phyloP scores from a whole-genome alignment of 257 asterid genomes.

The Solanum medicagineum region DNA sequence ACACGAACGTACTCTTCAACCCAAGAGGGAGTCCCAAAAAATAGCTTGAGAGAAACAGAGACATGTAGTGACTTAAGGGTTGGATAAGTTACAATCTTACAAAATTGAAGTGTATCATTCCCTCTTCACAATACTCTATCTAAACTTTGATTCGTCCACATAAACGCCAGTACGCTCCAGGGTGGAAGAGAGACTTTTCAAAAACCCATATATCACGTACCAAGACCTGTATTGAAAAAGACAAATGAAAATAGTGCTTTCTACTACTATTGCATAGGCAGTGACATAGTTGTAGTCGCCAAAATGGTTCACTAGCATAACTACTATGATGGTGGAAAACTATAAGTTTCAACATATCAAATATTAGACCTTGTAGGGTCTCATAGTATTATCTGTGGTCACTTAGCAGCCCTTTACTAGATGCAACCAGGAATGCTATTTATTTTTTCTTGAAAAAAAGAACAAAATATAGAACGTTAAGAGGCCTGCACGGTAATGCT shows the following conservation, averaged over 20 bases:
- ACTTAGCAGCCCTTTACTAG: background rate
- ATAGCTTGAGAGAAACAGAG: background rate
- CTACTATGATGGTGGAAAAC: background rate
- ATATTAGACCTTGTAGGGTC: background rate
- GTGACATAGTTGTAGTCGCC: background rate
- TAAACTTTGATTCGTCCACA: constrained; percentile 76
- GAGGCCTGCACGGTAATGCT: background rate
- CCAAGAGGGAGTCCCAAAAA: background rate
- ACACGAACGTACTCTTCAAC: background rate
- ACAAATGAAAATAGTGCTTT: background rate
- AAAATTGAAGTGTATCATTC: background rate
- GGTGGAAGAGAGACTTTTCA: constrained; percentile 80
- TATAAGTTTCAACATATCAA: background rate
- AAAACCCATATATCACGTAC: constrained; percentile 96
- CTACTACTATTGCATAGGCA: background rate
- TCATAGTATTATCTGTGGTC: background rate
- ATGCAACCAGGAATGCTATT: background rate
- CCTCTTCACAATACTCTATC: background rate
- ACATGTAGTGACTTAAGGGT: background rate
- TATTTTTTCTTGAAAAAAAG: background rate
- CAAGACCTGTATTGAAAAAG: constrained; percentile 37
- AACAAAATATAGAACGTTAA: background rate
- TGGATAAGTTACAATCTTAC: background rate
- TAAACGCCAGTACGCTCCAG: constrained; percentile 86
- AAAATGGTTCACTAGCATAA: background rate